Percentiles rank a stretch among this genome's conserved stretches.
Evolutionary conservation across 1,284 basidiomycete genomes (phyloP).

Genomic region (Boletus sp.): DNA sequence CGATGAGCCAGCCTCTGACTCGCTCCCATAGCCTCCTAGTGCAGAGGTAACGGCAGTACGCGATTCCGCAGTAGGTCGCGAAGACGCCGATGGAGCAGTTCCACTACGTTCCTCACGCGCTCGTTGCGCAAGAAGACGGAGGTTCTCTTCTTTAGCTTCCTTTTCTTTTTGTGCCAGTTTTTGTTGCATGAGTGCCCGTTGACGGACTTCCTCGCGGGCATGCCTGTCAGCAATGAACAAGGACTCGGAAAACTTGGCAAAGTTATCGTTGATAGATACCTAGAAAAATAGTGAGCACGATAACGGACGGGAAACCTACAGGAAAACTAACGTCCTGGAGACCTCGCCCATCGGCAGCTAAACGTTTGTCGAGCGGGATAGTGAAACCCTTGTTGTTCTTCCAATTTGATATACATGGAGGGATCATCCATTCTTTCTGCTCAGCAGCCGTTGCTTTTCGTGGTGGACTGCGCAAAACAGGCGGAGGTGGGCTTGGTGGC

Average conservation of each 20-base stretch:
- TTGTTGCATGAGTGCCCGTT: constrained; percentile 96
- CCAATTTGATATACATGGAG: constrained; percentile 99
- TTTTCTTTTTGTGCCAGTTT: constrained; percentile 98
- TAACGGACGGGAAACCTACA: not conserved
- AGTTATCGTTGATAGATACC: constrained; percentile 99
- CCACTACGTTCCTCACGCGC: constrained; percentile 94
- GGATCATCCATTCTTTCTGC: constrained; percentile 99
- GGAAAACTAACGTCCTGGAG: constrained; percentile 84
- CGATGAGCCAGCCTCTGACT: constrained; percentile 54
- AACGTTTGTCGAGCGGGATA: constrained; percentile 96
- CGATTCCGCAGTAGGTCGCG: constrained; percentile 56
- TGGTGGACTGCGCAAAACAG: constrained; percentile 95
- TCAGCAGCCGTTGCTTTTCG: constrained; percentile 95
- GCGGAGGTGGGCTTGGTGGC: constrained; percentile 94
- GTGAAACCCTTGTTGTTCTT: constrained; percentile 99
- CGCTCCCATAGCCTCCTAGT: constrained; percentile 84
- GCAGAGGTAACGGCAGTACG: constrained; percentile 71
- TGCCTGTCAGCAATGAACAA: constrained; percentile 97
- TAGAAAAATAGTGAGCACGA: constrained; percentile 33
- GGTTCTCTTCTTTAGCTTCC: constrained; percentile 90
- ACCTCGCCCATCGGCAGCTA: constrained; percentile 96
- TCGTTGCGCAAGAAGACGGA: constrained; percentile 90
- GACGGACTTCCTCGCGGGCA: constrained; percentile 96
- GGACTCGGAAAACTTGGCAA: constrained; percentile 98
- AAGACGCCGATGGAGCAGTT: constrained; percentile 50